Percentiles rank a stretch among this genome's conserved stretches.
Evolutionary conservation across 2,329 filamentous ascomycete genomes (phyloP).

Genomic region (Colletotrichum tropicale): DNA sequence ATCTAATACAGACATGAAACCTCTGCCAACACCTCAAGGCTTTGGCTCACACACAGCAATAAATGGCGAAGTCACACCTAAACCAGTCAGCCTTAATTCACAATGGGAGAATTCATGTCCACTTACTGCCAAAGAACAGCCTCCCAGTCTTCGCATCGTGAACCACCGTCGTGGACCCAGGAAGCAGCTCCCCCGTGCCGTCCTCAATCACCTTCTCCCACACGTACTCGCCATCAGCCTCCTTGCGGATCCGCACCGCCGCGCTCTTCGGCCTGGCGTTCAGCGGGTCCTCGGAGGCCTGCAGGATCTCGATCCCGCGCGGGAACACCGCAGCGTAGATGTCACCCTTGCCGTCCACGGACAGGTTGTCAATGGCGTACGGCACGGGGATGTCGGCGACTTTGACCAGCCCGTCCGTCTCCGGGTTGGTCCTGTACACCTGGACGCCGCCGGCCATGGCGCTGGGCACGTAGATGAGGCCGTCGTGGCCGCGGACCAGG

Average conservation of each 20-base stretch:
- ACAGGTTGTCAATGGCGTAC: conserved; percentile 30
- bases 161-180: conserved; percentile 26
- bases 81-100: not conserved
- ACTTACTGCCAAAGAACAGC: conserved; percentile 30
- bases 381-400: conserved; percentile 22
- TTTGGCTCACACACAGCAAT: conserved; percentile 25
- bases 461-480: conserved; percentile 34
- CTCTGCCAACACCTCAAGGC: not conserved
- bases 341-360: conserved; percentile 27
- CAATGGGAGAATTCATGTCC: not conserved
- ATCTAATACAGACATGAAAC: not conserved
- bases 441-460: conserved; percentile 25
- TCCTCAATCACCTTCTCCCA: conserved; percentile 32
- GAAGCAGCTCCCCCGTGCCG: conserved; percentile 25
- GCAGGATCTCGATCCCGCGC: conserved; percentile 11
- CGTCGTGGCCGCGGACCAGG: conserved; percentile 25
- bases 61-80: conserved; percentile 25
- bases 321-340: conserved; percentile 29
- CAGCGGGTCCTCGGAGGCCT: conserved; percentile 22
- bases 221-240: conserved; percentile 10
- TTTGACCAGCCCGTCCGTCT: conserved; percentile 18
- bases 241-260: conserved; percentile 26
- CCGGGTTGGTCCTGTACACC: conserved; percentile 10
- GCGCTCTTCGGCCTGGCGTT: conserved; percentile 18
- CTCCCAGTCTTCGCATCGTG: conserved; percentile 31